Base-by-base conservation (phyloP, 345 rosid species). In the Hibiscus syriacus region DNA sequence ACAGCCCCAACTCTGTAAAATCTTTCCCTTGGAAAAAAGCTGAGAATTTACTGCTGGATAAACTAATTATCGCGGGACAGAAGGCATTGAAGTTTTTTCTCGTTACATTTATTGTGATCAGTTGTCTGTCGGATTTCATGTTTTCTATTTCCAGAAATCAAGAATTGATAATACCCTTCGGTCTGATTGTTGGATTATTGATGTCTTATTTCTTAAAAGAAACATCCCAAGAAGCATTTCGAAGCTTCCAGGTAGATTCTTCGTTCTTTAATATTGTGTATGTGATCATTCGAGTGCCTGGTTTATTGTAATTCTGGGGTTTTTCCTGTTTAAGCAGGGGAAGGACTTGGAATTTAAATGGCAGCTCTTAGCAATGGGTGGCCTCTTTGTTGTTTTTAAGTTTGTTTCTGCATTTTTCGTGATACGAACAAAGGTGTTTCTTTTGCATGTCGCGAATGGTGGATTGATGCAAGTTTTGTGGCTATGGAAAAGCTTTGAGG, bases 401-500 rank as follows among this genome's bases (percentile, higher is more conserved):
- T 62, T 76, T 4, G 59, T 64, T 11, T 76, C 84, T 29, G 6
- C 57, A n/a, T 41, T 13, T 70, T 80, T 79, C 30, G 67, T 70
- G 0, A 19, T 75, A 22, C 50, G 49, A 34, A 19, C 72, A 1
- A 67, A 49, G 8, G 70, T 74, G 6, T 67, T 86, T 49, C 80
- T 86, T 60, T 58, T 74, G 68, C 83, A 84, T 72, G 78, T 82
- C 52, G 82, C 80, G 13, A 84, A 86, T 72, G 87, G 88, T 9
- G 90, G 85, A 22, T 53, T 86, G 67, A 71, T 82, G 85, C 88
- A 86, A 74, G 75, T 67, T 65, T 67, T 82, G 52, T 80, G 86
- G 86, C 74, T 65, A 9, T 83, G 82, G 87, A 80, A 70, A 70
- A 59, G 49, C 59, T 55, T 39, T 39, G 20, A 27, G 14, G 69